Evolutionary conservation across 129 eudicot genomes (phyloP), one percentile per base, ranked within the genome.

Genomic region (Flaveria bidentis): DNA sequence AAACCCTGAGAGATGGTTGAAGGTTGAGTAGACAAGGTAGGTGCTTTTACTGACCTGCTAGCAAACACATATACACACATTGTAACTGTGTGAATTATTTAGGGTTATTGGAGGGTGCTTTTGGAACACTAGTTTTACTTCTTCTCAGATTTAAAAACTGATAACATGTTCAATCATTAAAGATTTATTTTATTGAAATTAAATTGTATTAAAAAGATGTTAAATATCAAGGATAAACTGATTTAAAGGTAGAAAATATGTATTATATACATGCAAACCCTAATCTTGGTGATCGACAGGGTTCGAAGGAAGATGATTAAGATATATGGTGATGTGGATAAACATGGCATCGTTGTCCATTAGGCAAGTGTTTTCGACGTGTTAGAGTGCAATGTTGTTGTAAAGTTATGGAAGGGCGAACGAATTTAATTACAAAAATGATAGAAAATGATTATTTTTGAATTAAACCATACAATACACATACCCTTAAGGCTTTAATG

Each of bases 41-140:
- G 42, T 80, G 79, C 83, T 65, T 80, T 80, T 73, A 65, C 83
- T 80, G 83, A 74, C 69, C 42, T 39, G 67, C 30, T 51, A 51
- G 57, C 83, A 64, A 25, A 65, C 47, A 69, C 72, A 68, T 39
- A 76, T 33, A 70, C n/a, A 66, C 72, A 72, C 58, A 56, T 66
- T 53, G 79, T 66, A 25, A 80, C 67, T 52, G 69, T 50, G 83
- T 73, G 61, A 73, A 44, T 65, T 53, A 39, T 72, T 56, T 16
- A 62, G 66, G 74, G 68, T 70, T 69, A 49, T 63, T 39, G 25
- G 28, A 64, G 57, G 45, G 52, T 57, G 64, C 49, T 44, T 51
- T 67, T 76, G 53, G 67, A 67, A 67, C 74, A 68, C 79, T 62
- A 45, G 13, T 45, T 9, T 2, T 45, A 45, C 41, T 45, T 45